Base-by-base conservation (phyloP, 1,139 yeast species). In the Lodderomyces pseudojiufengensis region DNA sequence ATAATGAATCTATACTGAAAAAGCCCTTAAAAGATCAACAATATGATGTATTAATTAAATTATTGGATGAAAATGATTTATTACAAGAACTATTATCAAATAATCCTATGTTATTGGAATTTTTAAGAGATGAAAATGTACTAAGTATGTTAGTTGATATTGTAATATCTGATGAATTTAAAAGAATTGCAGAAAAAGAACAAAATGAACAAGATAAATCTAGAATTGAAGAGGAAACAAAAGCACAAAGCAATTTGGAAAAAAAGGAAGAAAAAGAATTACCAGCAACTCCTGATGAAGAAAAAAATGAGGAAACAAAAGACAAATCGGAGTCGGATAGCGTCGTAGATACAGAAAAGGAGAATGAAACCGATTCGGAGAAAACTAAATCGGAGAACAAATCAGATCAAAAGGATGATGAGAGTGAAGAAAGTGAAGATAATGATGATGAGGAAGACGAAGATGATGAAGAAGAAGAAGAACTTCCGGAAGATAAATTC, bases 51-150 rank as follows among this genome's bases (percentile, higher is more conserved):
- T 65, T 90, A 40, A 70, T 76, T 40, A 86, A 84, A 47, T 61
- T 90, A 26, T 66, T 90, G 45, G 95, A 88, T 52, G 96, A 90
- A 53, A 85, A 79, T 45, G 97, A 88, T 48, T 66, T 92, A 36
- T 70, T 88, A 24, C 95, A 90, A 46, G 96, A 90, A 55, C 69
- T 90, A 32, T 66, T 84, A 48, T 79, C 88, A 24, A 87, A 95
- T 42, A 90, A 90, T 57, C 78, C 92, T 26, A 77, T 81, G 60
- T 72, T 90, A 40, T 72, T 88, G 42, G 94, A 87, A 56, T 88
- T 82, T 54, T 67, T 90, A 41, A 69, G 95, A 40, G 84, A 84
- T 45, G 87, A 86, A 22, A 76, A 73, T 27, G 79, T 84, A 4
- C 61, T 90, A 52, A 67, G 70, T 32, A 68, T 74, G 51, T 71